Evolutionary conservation across 345 rosid species (phyloP), one percentile per base, ranked within the genome.

Genomic region (Ceriops decandra): DNA sequence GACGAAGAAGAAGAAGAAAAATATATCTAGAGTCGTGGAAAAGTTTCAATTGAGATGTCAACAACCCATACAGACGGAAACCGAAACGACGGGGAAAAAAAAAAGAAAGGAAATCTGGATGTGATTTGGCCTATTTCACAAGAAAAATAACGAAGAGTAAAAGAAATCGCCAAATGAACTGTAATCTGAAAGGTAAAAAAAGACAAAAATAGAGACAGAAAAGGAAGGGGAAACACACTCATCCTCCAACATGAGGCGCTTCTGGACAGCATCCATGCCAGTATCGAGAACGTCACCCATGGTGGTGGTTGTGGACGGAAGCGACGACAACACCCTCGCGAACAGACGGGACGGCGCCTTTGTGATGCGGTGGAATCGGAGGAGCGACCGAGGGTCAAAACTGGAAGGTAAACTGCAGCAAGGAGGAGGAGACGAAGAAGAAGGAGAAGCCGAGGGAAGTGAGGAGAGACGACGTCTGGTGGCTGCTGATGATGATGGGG

Each of bases 241-340:
- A 80, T 93, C 98, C 28, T 89, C 97, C 33, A 93, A 91, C 98
- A 93, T 91, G 84, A 89, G 98, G 76, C 98, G 97, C 52, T 96
- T 78, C 84, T 93, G 97, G 68, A 93, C 97, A 52, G 96, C 98
- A 78, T 93, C 98, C 97, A 93, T 93, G 78, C 86, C 89, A 24
- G 87, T 82, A 68, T 86, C 95, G 35, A 82, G 73, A 60, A 73
- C 62, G 67, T 83, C 90, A 4, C 74, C 80, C 95, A 85, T 88
- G 89, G 77, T 9, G 69, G 72, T 11, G 71, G 70, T 11, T 16
- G 68, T 47, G n/a, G 52, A 52, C 66, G 9, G 30, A 27, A 54
- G 76, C 65, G 49, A 60, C 31, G 80, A 77, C 51, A 67, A 74
- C 36, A 42, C 71, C 78, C 79, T 76, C 20, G 57, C 7, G 63